phyloP scores from a whole-genome alignment of 2,329 filamentous ascomycete genomes.

The Fusarium sp. region DNA sequence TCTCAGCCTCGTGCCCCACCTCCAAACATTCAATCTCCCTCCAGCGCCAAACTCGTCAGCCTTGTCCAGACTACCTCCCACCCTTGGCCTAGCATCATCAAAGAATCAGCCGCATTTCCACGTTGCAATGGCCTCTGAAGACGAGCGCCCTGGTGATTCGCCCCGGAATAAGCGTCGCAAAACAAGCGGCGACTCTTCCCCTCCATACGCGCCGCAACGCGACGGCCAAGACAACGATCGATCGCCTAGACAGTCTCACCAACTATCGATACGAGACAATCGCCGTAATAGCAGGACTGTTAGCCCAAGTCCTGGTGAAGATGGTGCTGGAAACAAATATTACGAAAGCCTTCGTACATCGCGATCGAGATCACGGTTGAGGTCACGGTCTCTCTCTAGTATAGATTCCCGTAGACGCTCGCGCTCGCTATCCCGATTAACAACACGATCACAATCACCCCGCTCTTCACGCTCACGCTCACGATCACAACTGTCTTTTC shows the following conservation, averaged over 20 bases:
- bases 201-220: slow-evolving; percentile 42
- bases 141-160: slow-evolving; percentile 42
- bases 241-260: slow-evolving; percentile 17
- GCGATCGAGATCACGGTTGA: slow-evolving; percentile 48
- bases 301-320: slow-evolving; percentile 42
- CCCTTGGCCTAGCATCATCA: slow-evolving; percentile 19
- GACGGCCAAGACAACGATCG: slow-evolving; percentile 29
- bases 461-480: slow-evolving; percentile 49
- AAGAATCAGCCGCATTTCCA: slow-evolving; percentile 5
- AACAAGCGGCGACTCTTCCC: slow-evolving; percentile 47
- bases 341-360: slow-evolving; percentile 49
- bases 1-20: slow-evolving; percentile 37
- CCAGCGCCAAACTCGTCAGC: slow-evolving; percentile 27
- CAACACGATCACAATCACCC: slow-evolving; percentile 47
- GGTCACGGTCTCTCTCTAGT: slow-evolving; percentile 52
- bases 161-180: slow-evolving; percentile 51
- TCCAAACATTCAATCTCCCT: slow-evolving; percentile 11
- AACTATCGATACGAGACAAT: slow-evolving; percentile 36
- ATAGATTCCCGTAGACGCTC: slow-evolving; percentile 52
- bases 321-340: slow-evolving; percentile 39
- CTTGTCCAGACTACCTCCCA: slow-evolving; percentile 34
- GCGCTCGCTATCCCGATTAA: slow-evolving; percentile 49
- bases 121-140: slow-evolving; percentile 47
- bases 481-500: slow-evolving; percentile 47
- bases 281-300: slow-evolving; percentile 38